Conservation (phyloP, 352 stramenopile genomes). For the Achlya hypogyna region DNA sequence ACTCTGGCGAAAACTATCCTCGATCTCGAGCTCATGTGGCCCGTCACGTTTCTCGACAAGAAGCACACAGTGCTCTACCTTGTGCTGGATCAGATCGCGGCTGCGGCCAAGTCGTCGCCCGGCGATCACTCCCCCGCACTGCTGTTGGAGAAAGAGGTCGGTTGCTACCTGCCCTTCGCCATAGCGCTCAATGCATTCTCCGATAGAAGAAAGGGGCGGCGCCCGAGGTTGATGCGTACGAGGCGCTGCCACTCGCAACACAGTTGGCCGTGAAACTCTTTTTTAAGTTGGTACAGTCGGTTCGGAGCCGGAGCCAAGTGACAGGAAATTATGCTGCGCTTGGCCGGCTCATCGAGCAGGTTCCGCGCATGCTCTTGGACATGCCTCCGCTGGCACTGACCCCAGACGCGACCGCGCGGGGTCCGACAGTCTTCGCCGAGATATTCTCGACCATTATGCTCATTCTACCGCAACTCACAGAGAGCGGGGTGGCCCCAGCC, state of each 20-base stretch:
- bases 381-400: conserved; percentile 50
- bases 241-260: conserved; percentile 26
- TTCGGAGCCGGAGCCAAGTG: conserved; percentile 29
- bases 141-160: neutral
- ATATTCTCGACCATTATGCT: conserved; percentile 25
- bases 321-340: conserved; percentile 29
- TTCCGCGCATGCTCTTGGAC: conserved; percentile 45
- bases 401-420: neutral
- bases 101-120: neutral
- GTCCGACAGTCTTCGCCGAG: conserved; percentile 14
- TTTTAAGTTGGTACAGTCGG: conserved; percentile 47
- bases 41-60: conserved; percentile 26
- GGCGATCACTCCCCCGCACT: neutral
- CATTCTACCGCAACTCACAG: conserved; percentile 1
- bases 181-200: conserved; percentile 3
- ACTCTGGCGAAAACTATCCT: neutral
- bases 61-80: conserved; percentile 35
- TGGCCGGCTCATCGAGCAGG: conserved; percentile 35
- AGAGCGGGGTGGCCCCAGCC: conserved; percentile 29
- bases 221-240: neutral
- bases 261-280: conserved; percentile 65
- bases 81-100: conserved; percentile 21
- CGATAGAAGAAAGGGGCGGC: conserved; percentile 26
- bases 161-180: neutral
- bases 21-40: conserved; percentile 26